Conservation (phyloP, 306 rosid species). For the Neltuma alba region DNA sequence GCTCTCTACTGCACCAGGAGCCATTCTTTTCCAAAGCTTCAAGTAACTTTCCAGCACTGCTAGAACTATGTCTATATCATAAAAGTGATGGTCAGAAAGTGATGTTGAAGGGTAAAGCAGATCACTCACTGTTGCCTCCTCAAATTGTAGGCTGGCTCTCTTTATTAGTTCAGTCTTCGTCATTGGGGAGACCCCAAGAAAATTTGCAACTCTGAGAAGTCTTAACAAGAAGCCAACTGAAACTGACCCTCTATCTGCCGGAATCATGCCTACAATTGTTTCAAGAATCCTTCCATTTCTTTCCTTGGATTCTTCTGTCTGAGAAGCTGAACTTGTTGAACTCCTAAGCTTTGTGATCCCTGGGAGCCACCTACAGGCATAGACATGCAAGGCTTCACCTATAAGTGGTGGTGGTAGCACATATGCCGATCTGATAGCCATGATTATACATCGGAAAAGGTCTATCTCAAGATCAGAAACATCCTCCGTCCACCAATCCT, state of each 20-base stretch:
- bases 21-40: constrained; percentile 72
- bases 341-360: constrained; percentile 50
- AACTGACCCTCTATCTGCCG: constrained; percentile 79
- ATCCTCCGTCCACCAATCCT: constrained; percentile 99
- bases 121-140: constrained; percentile 82
- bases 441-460: constrained; percentile 73
- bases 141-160: constrained; percentile 75
- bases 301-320: constrained; percentile 54
- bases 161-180: constrained; percentile 73
- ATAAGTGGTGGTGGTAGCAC: constrained; percentile 80
- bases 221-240: constrained; percentile 78
- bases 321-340: constrained; percentile 47
- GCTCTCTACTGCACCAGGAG: constrained; percentile 56
- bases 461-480: constrained; percentile 85
- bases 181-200: constrained; percentile 64
- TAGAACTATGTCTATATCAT: constrained; percentile 74
- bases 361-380: constrained; percentile 78
- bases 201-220: constrained; percentile 60
- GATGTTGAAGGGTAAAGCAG: constrained; percentile 65
- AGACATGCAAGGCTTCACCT: constrained; percentile 96
- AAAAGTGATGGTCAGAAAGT: constrained; percentile 53
- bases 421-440: constrained; percentile 70
- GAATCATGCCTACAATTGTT: constrained; percentile 80
- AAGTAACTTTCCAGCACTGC: constrained; percentile 74
- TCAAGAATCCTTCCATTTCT: constrained; percentile 64